Evolutionary conservation across 495 filamentous ascomycete species (phyloP).

Genomic region (Pyronema omphalodes): DNA sequence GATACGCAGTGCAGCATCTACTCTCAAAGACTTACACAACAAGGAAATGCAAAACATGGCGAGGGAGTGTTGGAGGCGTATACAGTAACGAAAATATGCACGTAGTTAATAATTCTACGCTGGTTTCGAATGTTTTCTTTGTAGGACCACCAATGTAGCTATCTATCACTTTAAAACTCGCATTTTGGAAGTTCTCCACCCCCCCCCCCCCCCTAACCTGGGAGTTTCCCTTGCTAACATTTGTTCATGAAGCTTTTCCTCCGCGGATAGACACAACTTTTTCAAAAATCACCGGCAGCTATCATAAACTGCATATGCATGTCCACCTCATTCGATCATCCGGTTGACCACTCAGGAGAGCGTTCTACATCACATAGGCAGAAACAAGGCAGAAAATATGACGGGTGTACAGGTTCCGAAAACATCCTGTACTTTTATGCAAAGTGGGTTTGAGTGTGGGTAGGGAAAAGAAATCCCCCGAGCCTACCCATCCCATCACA

Average conservation of each 20-base stretch:
- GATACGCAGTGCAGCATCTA: no score
- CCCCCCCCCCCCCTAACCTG: no score
- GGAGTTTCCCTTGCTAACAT: no score
- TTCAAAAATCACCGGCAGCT: background rate
- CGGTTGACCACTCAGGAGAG: background rate
- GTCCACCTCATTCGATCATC: background rate
- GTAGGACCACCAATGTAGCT: no score
- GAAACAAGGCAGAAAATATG: constrained; percentile 1
- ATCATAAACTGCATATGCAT: background rate
- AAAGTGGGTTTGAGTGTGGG: background rate
- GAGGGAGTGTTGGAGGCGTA: background rate
- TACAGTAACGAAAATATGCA: background rate
- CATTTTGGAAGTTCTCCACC: no score
- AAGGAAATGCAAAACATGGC: no score
- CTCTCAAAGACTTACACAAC: no score
- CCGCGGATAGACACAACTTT: background rate
- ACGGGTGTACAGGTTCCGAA: background rate
- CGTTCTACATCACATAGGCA: background rate
- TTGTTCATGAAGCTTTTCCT: background rate
- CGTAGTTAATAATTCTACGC: background rate
- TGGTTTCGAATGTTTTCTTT: background rate
- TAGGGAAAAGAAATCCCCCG: background rate
- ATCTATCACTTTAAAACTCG: no score
- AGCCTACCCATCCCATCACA: no score
- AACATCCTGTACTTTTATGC: background rate